phyloP scores from a whole-genome alignment of 192 early-diverging fungal species.

The Coemansia sp. region DNA sequence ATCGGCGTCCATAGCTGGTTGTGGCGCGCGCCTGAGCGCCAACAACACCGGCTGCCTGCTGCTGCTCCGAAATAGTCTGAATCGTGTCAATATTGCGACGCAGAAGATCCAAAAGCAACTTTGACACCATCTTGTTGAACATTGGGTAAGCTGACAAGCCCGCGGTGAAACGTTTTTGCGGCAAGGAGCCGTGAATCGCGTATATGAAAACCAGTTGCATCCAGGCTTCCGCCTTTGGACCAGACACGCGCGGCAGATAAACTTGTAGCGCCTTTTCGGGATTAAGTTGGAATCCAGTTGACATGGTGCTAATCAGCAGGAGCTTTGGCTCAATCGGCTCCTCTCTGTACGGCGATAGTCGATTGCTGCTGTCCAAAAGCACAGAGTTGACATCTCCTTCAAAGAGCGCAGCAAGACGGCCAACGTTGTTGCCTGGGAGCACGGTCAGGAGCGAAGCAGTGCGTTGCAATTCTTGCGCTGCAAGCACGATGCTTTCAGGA shows the following conservation, averaged over 20 bases:
- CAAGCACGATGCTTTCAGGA: conserved; percentile 44
- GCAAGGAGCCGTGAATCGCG: conserved; percentile 56
- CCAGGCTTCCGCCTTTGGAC: conserved; percentile 67
- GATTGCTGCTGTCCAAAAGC: conserved; percentile 49
- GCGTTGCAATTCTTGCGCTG: conserved; percentile 44
- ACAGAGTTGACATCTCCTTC: conserved; percentile 47
- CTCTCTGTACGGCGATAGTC: conserved; percentile 49
- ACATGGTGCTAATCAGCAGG: conserved; percentile 73
- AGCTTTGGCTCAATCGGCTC: conserved; percentile 74
- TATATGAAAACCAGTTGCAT: conserved; percentile 83
- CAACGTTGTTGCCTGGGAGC: conserved; percentile 47
- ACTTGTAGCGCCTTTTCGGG: conserved; percentile 70
- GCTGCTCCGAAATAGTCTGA: conserved; percentile 54
- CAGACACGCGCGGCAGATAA: conserved; percentile 70
- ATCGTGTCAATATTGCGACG: conserved; percentile 52
- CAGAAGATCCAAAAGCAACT: conserved; percentile 42
- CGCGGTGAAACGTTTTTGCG: conserved; percentile 32
- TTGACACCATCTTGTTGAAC: conserved; percentile 47
- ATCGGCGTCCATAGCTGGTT: conserved; percentile 42
- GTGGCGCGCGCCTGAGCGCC: conserved; percentile 29
- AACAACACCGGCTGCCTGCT: conserved; percentile 23
- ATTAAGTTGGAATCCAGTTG: conserved; percentile 77
- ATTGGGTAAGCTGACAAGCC: conserved; percentile 15
- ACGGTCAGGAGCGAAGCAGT: conserved; percentile 32
- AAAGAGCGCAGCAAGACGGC: conserved; percentile 39